Evolutionary conservation across 2,329 filamentous ascomycete genomes (phyloP), one percentile per base, ranked within the genome.

Genomic region (Cordyceps javanica): DNA sequence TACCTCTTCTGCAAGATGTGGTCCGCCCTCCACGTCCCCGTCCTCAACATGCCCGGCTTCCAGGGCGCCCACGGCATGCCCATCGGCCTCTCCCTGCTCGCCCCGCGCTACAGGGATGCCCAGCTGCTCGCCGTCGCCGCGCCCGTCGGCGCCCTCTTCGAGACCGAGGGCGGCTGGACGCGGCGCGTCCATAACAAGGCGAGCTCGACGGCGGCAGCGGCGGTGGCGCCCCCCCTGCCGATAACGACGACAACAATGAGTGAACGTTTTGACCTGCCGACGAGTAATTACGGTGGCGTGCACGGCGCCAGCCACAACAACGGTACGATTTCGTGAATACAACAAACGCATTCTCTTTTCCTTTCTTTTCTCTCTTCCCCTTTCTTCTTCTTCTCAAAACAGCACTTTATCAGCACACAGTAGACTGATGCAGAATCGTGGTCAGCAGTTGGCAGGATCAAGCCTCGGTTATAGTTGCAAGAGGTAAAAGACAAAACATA

Each of bases 1-100:
- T 74, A 81, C 23, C 73, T 69, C 0, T 82, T 82, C 59, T 79
- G 78, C 61, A 63, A 66, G 14, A 75, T 77, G 0, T 82, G 80
- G 80, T 82, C 81, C 25, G 79, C 82, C 11, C 68, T 88, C 14
- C 85, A 88, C 60, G 79, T 76, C 1, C 85, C 85, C 0, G 81
- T 83, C 0, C 68, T 87, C n/a, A 87, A 88, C 59, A 67, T 88
- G 0, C 83, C 84, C 0, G 85, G 83, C 0, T 87, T 88, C 62
- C 68, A 73, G 34, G 84, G 85, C 25, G 52, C 60, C 2, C 65
- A 68, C n/a, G 68, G 66, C 19, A 72, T 88, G 74, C 86, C 85
- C 0, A 75, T 88, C 38, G 85, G 86, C 0, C 59, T 85, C 14
- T 81, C 78, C 0, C 67, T 84, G 0, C 76, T 83, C 0, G 74